These are phyloP conservation scores for Lichtheimia corymbifera DNA, from an alignment of 371 early-diverging fungal species.

Conservation along the genomic window DNA sequence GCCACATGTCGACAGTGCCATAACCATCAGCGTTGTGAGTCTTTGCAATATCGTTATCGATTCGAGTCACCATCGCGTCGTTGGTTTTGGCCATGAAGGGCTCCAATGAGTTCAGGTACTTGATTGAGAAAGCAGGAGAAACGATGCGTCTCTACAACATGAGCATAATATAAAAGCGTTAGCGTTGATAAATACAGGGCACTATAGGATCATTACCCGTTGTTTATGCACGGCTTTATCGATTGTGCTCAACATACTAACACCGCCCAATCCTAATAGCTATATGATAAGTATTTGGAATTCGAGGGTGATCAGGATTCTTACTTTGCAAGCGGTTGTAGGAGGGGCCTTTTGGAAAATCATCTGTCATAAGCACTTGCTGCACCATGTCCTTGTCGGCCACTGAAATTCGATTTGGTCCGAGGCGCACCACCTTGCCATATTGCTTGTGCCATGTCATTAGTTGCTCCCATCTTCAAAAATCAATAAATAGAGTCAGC, in stretches of 20 bases:
- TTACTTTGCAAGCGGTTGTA: slow-evolving; percentile 10
- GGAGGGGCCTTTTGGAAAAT: slow-evolving; percentile 16
- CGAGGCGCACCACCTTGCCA: slow-evolving; percentile 23
- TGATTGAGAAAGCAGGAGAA: slow-evolving; percentile 48
- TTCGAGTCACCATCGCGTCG: slow-evolving; percentile 18
- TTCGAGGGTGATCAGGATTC: not conserved
- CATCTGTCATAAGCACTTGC: slow-evolving; percentile 24
- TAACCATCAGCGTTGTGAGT: slow-evolving; percentile 12
- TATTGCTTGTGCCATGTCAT: slow-evolving; percentile 18
- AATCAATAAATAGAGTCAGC: not conserved
- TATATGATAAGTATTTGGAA: not conserved
- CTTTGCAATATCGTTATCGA: slow-evolving; percentile 18
- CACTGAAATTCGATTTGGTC: slow-evolving; percentile 14
- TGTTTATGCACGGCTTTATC: slow-evolving; percentile 34
- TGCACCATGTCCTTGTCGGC: slow-evolving; percentile 32
- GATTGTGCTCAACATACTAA: slow-evolving; percentile 28
- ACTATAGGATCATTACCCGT: slow-evolving; percentile 16
- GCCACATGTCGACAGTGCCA: slow-evolving; percentile 35
- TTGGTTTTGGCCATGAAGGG: slow-evolving; percentile 26
- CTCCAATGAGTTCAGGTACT: slow-evolving; percentile 43
- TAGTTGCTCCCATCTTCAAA: slow-evolving; percentile 8
- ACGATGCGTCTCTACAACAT: slow-evolving; percentile 36
- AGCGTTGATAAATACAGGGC: not conserved
- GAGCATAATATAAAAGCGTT: not conserved
- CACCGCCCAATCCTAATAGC: slow-evolving; percentile 1